phyloP scores from a whole-genome alignment of 2,329 filamentous ascomycete genomes.

The Penicillium rolfsii region DNA sequence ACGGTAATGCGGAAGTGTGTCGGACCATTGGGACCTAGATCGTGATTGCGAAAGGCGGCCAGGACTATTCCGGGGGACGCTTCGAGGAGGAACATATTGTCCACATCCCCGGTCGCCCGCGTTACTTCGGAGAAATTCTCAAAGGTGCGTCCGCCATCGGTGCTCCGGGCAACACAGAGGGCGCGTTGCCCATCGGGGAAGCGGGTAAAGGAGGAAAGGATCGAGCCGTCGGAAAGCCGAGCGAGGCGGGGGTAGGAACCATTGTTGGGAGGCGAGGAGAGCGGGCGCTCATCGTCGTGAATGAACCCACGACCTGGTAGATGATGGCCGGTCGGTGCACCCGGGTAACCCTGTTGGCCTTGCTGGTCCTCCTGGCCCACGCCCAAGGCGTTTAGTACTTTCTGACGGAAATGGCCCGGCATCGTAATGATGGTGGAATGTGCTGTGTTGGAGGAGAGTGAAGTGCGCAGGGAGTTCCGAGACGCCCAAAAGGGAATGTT shows the following conservation, averaged over 20 bases:
- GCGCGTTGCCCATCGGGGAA: constrained; percentile 44
- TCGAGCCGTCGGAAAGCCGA: constrained; percentile 49
- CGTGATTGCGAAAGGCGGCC: constrained; percentile 56
- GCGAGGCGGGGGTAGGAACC: constrained; percentile 56
- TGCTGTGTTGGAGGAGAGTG: neutral
- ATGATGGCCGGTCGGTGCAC: constrained; percentile 5
- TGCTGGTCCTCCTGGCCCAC: constrained; percentile 23
- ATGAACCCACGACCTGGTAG: constrained; percentile 31
- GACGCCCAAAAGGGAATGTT: neutral
- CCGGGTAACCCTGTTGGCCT: constrained; percentile 13
- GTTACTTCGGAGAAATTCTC: constrained; percentile 49
- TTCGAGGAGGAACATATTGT: constrained; percentile 54
- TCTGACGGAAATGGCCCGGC: constrained; percentile 37
- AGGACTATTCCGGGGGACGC: constrained; percentile 42
- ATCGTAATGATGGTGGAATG: constrained; percentile 15
- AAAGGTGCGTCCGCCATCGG: constrained; percentile 50
- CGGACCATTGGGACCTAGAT: constrained; percentile 40
- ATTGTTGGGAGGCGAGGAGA: constrained; percentile 41
- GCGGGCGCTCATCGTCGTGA: constrained; percentile 39
- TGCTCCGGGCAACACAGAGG: constrained; percentile 50
- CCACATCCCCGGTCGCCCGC: constrained; percentile 50
- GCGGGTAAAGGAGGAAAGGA: constrained; percentile 53
- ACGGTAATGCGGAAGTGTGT: constrained; percentile 56
- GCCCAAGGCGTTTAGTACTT: constrained; percentile 37
- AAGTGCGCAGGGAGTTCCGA: neutral